A percentile compares a stretch with the other conserved stretches of the same genome.
Evolutionary conservation across 2,329 filamentous ascomycete genomes (phyloP).

Genomic region (Tricladium varicosporioides): DNA sequence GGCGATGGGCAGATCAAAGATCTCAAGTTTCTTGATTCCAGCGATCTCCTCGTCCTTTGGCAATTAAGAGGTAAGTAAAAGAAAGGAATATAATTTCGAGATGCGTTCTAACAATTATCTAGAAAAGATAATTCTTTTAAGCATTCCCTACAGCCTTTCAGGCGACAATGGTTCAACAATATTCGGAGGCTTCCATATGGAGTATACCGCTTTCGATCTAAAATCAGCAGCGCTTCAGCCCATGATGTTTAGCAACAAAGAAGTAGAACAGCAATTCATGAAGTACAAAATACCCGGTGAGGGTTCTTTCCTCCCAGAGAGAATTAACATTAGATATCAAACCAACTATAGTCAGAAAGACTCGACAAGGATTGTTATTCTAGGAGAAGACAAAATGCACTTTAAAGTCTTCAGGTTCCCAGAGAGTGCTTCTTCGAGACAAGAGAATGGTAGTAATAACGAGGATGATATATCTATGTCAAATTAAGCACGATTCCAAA

Average conservation of each 20-base stretch:
- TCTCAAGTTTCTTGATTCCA: slow-evolving; percentile 31
- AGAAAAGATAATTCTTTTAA: slow-evolving; percentile 25
- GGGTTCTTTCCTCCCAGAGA: slow-evolving; percentile 24
- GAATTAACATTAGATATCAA: slow-evolving; percentile 24
- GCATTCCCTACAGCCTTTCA: slow-evolving; percentile 22
- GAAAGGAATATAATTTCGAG: background rate
- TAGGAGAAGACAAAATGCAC: slow-evolving; percentile 26
- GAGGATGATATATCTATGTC: slow-evolving; percentile 28
- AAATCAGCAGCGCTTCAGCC: slow-evolving; percentile 2
- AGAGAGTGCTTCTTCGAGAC: background rate
- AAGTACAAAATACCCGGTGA: slow-evolving; percentile 16
- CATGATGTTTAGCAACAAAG: slow-evolving; percentile 18
- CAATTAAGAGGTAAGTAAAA: slow-evolving; percentile 23
- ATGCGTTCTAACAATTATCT: background rate
- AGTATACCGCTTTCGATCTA: slow-evolving; percentile 12
- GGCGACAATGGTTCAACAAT: background rate
- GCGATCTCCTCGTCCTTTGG: slow-evolving; percentile 31
- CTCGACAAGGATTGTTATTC: slow-evolving; percentile 24
- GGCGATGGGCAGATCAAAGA: slow-evolving; percentile 32
- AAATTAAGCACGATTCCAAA: slow-evolving; percentile 6
- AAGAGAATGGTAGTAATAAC: background rate
- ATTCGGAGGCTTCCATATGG: slow-evolving; percentile 2
- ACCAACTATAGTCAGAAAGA: slow-evolving; percentile 9
- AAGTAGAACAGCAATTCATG: slow-evolving; percentile 18
- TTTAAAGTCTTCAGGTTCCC: slow-evolving; percentile 30